Conservation (phyloP, 2,329 filamentous ascomycete species). For the Colletotrichum lupini region DNA sequence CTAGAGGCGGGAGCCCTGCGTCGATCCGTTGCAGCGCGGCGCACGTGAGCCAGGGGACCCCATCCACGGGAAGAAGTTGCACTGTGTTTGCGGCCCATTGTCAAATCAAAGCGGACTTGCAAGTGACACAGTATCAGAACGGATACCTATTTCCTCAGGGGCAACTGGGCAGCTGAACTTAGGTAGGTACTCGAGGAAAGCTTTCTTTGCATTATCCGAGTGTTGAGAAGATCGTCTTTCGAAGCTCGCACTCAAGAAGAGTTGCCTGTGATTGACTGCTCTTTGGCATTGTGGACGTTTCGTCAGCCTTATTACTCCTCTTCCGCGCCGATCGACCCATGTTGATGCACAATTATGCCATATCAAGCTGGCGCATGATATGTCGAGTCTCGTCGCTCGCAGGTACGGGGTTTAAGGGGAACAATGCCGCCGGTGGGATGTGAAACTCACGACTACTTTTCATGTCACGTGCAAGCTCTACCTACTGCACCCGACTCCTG, state of each 20-base stretch:
- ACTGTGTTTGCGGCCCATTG: conserved; percentile 15
- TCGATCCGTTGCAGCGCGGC: conserved; percentile 30
- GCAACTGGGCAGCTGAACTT: no score
- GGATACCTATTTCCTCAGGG: no score
- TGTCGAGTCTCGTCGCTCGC: background rate
- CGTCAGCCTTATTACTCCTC: no score
- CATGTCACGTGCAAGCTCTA: background rate
- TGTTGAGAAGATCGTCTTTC: no score
- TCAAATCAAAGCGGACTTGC: conserved; percentile 3
- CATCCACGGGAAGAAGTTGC: conserved; percentile 1
- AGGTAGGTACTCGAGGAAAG: no score
- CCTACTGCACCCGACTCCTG: background rate
- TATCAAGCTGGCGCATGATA: background rate
- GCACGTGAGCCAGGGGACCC: conserved; percentile 22
- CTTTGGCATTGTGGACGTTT: no score
- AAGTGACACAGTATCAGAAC: no score
- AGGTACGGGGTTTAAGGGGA: background rate
- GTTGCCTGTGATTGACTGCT: no score
- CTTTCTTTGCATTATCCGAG: no score
- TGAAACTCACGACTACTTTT: background rate
- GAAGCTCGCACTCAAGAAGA: no score
- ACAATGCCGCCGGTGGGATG: background rate
- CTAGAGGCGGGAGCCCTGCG: conserved; percentile 26
- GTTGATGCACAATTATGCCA: background rate
- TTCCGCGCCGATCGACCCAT: no score